Evolutionary conservation across 2,329 filamentous ascomycete genomes (phyloP), one percentile per base, ranked within the genome.

Genomic region (Ceratocystis variospora): DNA sequence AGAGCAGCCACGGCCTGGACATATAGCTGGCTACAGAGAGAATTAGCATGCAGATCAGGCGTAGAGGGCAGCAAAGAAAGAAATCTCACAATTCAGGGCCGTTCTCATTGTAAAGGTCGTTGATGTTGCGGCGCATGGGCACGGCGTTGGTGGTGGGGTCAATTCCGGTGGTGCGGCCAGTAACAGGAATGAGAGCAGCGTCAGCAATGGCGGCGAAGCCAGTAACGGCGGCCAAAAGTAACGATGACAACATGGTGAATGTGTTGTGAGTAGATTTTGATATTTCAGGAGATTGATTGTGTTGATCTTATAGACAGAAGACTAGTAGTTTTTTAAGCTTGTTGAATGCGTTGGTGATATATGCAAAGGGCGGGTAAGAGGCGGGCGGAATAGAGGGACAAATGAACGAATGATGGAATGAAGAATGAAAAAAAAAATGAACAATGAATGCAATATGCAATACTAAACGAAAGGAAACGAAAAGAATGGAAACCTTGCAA

Each of bases 51-150:
- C 8, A 41, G 12, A 10, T 3, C 3, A 41, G 37, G 0, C 10
- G 37, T 3, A 12, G 10, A 41, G 37, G 37, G 8, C 10, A 4
- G 8, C 10, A 12, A 41, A 8, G 12, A 10, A 7, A 22, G 45
- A 37, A 22, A 46, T 66, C 72, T 70, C 72, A 81, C 79, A 79
- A 81, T 69, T 77, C 73, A 6, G 78, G 74, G 1, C 79, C 79
- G 44, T 74, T 75, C 55, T 73, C 70, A 19, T 72, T 68, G 61
- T 77, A 75, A 7, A 83, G 70, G 4, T 76, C 74, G 69, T 80
- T 79, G 68, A 84, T 79, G 68, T 80, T 79, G 67, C 73, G 73
- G 64, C 81, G 77, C 53, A 73, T 66, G 5, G 81, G 81, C 31
- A 76, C 74, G 62, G 76, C 73, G 2, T 76, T 76, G 15, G 76